Base-by-base conservation (phyloP, 805 yeast species). In the Hanseniaspora mollemarum region DNA sequence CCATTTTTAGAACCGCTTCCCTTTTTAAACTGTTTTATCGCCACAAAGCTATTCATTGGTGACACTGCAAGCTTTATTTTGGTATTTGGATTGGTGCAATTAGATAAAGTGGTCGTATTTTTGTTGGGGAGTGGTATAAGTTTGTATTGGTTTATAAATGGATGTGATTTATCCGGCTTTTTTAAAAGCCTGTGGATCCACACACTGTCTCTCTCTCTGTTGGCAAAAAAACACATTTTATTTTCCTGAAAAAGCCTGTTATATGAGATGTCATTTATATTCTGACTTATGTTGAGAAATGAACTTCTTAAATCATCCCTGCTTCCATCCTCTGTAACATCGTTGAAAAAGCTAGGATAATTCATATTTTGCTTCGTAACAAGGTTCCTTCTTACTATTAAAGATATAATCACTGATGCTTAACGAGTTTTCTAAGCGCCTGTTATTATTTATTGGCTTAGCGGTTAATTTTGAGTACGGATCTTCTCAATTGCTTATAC, bases 11-110 rank as follows among this genome's bases (percentile, higher is more conserved):
- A 35, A 19, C 19, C 15, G 22, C 44, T 54, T 46, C 55, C 57
- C 49, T 65, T 65, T 13, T 59, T 53, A 13, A 61, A 60, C 25
- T 57, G 56, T 39, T 65, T 65, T 5, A 65, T 45, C 1, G 69
- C 69, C 1, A 61, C 60, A 0, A 55, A 19, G 6, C 45, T 46
- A 3, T 46, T 49, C 13, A 31, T 33, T 3, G 53, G 49, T 16
- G 51, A 26, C 1, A 49, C 32, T 4, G 63, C 63, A 48, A 59
- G 58, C 41, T 59, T 62, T 1, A 64, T 67, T 45, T 62, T 60
- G 4, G 66, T 66, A 54, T 57, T 31, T 18, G 45, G 37, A 19
- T 40, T 48, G 1, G 51, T 48, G 25, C 51, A 48, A 9, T 33
- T 40, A 3, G 51, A 43, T 15, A 48, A 12, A 4, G 51, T 48